Base-by-base conservation (phyloP, 164 flowering plant genomes). In the Vitis amurensis region DNA sequence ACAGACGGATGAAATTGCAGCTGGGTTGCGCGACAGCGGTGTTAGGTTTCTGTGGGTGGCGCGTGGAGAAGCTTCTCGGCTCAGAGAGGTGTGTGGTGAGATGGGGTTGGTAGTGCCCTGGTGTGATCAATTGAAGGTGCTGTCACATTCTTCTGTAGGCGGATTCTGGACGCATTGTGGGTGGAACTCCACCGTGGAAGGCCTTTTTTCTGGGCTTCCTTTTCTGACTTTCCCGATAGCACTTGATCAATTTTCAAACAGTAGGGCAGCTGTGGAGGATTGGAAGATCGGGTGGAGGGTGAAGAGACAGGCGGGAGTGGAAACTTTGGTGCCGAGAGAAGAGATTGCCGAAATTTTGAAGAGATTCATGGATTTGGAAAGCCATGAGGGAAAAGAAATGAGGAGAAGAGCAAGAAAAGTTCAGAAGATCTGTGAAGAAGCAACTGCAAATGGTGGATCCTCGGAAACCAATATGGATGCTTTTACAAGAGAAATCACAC, bases 121-220 rank as follows among this genome's bases (percentile, higher is more conserved):
- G 97, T 89, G 94, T 72, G 87, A 85, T 72, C 97, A 91, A 62
- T 55, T 88, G 73, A 79, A 59, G 66, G 93, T 91, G 14, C 59
- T 91, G 53, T 74, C 74, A 44, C 92, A 91, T 71, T 62, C 82
- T 61, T 75, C 93, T 4, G 72, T 88, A 0, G 94, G 89, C 0
- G 94, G 93, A 7, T 91, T 91, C 60, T 85, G 84, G 86, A 68
- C 90, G 0, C 93, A 88, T 58, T 89, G 97, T 50, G 91, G 90
- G 16, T 88, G 87, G 90, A 87, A 89, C 69, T 89, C 93, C 2
- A 79, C 82, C 0, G 57, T 71, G 5, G 97, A 88, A 65, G 86
- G 79, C 12, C 66, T 78, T 0, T 81, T 59, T 50, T 77, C 87
- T 1, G 92, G 91, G 0, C 77, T 86, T 17, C 97, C 94, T 0